Evolutionary conservation across 176 grass and related monocot genomes (phyloP).

Genomic region (Oryza nivara): DNA sequence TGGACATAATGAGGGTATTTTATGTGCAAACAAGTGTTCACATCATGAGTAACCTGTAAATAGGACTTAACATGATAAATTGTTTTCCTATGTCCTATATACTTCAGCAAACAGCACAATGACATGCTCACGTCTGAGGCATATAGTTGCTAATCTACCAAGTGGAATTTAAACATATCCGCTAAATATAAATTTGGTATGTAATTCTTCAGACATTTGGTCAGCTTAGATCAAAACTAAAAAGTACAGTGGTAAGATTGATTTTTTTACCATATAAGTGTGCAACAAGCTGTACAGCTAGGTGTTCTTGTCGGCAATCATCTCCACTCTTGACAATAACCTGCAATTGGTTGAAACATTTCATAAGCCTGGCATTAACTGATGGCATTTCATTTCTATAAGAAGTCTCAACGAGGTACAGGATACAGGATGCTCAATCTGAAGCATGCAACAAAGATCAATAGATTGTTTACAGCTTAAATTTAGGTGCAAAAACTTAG

Average conservation of each 20-base stretch:
- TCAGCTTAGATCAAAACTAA: neutral
- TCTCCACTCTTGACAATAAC: slow-evolving; percentile 99
- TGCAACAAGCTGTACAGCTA: slow-evolving; percentile 97
- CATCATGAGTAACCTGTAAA: neutral
- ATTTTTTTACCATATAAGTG: slow-evolving; percentile 90
- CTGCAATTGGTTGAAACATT: slow-evolving; percentile 48
- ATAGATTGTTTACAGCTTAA: neutral
- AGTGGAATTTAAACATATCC: neutral
- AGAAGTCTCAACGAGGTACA: slow-evolving; percentile 1
- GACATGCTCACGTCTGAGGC: slow-evolving; percentile 9
- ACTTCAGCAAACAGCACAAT: slow-evolving; percentile 20
- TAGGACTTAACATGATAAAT: slow-evolving; percentile 2
- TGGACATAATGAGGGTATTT: neutral
- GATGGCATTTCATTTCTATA: slow-evolving; percentile 11
- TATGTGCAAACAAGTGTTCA: slow-evolving; percentile 14
- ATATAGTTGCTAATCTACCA: neutral
- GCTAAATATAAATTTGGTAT: neutral
- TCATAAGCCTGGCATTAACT: slow-evolving; percentile 23
- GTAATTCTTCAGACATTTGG: neutral
- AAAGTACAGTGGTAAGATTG: neutral
- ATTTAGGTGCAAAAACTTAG: neutral
- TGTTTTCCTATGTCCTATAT: slow-evolving; percentile 4
- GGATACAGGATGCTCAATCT: neutral
- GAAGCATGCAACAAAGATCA: slow-evolving; percentile 26
- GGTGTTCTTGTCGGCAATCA: slow-evolving; percentile 97